Evolutionary conservation across 768 basidiomycete species (phyloP).

Genomic region (Boletus huronensis): DNA sequence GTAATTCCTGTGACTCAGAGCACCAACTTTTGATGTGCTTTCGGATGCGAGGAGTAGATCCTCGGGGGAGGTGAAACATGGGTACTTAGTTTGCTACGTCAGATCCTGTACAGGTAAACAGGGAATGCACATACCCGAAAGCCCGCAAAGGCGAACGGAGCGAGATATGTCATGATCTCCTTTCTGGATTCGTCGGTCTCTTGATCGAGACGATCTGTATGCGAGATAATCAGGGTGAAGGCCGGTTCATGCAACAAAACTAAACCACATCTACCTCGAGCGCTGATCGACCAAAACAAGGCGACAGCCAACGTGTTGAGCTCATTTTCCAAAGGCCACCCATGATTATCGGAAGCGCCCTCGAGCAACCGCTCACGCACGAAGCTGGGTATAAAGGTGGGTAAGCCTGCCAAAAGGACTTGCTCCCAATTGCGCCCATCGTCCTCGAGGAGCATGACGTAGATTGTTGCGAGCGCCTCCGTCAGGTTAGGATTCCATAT

Average conservation of each 20-base stretch:
- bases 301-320: conserved; percentile 45
- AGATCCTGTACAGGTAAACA: conserved; percentile 1
- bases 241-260: not conserved
- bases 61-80: conserved; percentile 41
- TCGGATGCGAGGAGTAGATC: conserved; percentile 25
- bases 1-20: conserved; percentile 26
- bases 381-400: conserved; percentile 38
- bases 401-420: conserved; percentile 42
- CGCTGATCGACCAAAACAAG: conserved; percentile 46
- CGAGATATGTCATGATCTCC: conserved; percentile 36
- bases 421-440: conserved; percentile 48
- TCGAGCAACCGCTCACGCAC: conserved; percentile 40
- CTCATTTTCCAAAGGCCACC: conserved; percentile 49
- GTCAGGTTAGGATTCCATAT: conserved; percentile 37
- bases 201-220: conserved; percentile 21
- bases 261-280: conserved; percentile 18
- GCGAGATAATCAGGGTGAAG: not conserved
- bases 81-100: conserved; percentile 23
- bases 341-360: conserved; percentile 36
- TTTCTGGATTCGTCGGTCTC: conserved; percentile 34
- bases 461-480: conserved; percentile 50
- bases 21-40: conserved; percentile 9
- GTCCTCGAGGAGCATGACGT: conserved; percentile 57
- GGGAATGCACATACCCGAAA: conserved; percentile 41
- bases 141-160: conserved; percentile 47